Evolutionary conservation across 192 early-diverging fungal species (phyloP).

Genomic region (Diversispora eburnea): DNA sequence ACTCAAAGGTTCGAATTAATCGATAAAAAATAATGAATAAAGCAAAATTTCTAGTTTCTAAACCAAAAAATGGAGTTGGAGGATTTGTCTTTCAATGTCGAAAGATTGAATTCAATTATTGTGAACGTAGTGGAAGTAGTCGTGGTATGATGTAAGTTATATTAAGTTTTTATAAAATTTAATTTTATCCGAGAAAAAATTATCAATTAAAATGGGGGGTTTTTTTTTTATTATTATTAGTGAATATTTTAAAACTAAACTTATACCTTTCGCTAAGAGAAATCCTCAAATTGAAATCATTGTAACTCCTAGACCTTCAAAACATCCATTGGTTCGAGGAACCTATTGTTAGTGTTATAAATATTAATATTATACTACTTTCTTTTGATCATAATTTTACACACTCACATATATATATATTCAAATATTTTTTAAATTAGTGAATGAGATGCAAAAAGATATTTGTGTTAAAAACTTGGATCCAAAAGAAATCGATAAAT

Average conservation of each 20-base stretch:
- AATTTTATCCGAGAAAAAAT: not conserved
- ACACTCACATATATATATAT: not conserved
- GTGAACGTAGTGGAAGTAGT: slow-evolving; percentile 77
- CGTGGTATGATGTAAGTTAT: slow-evolving; percentile 62
- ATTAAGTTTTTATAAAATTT: slow-evolving; percentile 1
- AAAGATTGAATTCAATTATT: slow-evolving; percentile 78
- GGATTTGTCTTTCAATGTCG: slow-evolving; percentile 73
- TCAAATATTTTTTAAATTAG: slow-evolving; percentile 31
- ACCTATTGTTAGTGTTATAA: slow-evolving; percentile 53
- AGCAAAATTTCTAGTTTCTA: not conserved
- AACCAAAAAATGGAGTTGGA: slow-evolving; percentile 67
- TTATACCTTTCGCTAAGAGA: slow-evolving; percentile 57
- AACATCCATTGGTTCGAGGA: slow-evolving; percentile 70
- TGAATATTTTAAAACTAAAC: slow-evolving; percentile 64
- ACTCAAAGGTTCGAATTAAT: not conserved
- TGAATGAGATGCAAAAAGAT: slow-evolving; percentile 58
- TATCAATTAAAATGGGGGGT: not conserved
- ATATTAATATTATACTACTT: not conserved
- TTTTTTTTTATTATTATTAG: slow-evolving; percentile 28
- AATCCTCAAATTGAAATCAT: slow-evolving; percentile 79
- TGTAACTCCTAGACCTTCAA: slow-evolving; percentile 67
- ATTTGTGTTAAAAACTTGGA: slow-evolving; percentile 65
- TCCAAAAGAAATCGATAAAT: slow-evolving; percentile 56
- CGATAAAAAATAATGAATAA: not conserved
- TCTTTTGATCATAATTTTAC: not conserved